Evolutionary conservation across 1,284 basidiomycete genomes (phyloP), one percentile per base, ranked within the genome.

Genomic region (Fomes fomentarius): DNA sequence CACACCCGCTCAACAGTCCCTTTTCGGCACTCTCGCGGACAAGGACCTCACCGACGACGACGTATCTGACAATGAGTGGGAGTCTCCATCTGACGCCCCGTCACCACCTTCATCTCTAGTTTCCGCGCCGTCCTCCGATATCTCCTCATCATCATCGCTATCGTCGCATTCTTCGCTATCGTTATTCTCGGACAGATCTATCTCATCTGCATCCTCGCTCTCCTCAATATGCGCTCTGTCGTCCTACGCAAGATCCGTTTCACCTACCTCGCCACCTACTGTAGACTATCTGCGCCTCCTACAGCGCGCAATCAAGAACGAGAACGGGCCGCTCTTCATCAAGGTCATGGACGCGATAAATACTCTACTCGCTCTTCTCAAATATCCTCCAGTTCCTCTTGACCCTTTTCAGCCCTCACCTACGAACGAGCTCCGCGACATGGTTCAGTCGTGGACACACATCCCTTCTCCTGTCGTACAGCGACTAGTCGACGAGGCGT

Each of bases 401-500:
- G 82, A 85, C 56, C 68, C 74, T 1, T 82, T 80, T 63, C 70
- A 69, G 8, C 69, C 74, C 1, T 45, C 69, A 1, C 72, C 72
- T 2, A 69, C 69, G 2, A 89, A 90, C 58, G 56, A 71, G 1
- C 67, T 91, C 11, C 78, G 74, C 63, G 66, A 72, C 15, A 68
- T 70, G 1, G 74, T 86, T 9, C 68, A 73, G 35, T 65, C 69
- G 0, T 90, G 85, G 85, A 70, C 73, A 0, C 58, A 69, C 19
- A 68, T 90, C 19, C 88, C 87, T 0, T 74, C 80, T 37, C 74
- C 78, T 19, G 80, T 91, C 7, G 71, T 86, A 14, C 76, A 83
- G 73, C 84, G 86, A 25, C 80, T 92, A 46, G 77, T 90, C 48
- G 87, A 91, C 46, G 90, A 92, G 71, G 88, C 85, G 33, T 91